phyloP scores from a whole-genome alignment of 2,329 filamentous ascomycete species.

The Tympanopsis confertula region DNA sequence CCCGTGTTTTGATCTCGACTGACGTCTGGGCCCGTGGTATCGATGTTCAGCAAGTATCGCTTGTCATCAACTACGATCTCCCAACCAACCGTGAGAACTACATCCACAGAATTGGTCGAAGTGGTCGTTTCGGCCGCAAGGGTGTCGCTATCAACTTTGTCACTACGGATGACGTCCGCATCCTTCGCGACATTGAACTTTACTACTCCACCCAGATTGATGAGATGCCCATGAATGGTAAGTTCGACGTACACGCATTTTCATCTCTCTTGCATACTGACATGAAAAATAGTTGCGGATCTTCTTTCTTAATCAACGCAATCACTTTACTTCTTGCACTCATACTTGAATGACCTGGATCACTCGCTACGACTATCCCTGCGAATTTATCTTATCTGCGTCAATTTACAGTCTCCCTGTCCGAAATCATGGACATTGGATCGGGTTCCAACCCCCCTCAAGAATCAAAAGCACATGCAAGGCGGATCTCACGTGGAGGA shows the following conservation, averaged over 20 bases:
- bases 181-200: constrained; percentile 43
- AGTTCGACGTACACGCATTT: constrained; percentile 8
- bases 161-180: constrained; percentile 58
- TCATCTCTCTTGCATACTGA: not conserved
- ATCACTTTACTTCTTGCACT: too few relatives aligned
- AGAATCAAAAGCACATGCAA: not conserved
- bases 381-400: too few relatives aligned
- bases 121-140: constrained; percentile 64
- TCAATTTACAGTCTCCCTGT: too few relatives aligned
- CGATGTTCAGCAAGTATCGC: constrained; percentile 66
- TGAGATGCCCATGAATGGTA: constrained; percentile 62
- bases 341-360: too few relatives aligned
- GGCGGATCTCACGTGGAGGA: not conserved
- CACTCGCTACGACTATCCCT: too few relatives aligned
- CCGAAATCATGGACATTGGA: too few relatives aligned
- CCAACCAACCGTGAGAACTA: constrained; percentile 72
- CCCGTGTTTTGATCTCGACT: constrained; percentile 65
- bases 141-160: constrained; percentile 75
- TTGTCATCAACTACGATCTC: constrained; percentile 71
- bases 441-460: too few relatives aligned
- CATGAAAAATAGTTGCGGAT: not conserved
- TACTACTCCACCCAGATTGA: constrained; percentile 56
- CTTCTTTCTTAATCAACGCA: constrained; percentile 1
- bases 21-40: constrained; percentile 70
- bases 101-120: constrained; percentile 66